These are phyloP conservation scores for Tetracladium maxilliforme DNA, from an alignment of 2,329 filamentous ascomycete genomes.

Conservation along the genomic window DNA sequence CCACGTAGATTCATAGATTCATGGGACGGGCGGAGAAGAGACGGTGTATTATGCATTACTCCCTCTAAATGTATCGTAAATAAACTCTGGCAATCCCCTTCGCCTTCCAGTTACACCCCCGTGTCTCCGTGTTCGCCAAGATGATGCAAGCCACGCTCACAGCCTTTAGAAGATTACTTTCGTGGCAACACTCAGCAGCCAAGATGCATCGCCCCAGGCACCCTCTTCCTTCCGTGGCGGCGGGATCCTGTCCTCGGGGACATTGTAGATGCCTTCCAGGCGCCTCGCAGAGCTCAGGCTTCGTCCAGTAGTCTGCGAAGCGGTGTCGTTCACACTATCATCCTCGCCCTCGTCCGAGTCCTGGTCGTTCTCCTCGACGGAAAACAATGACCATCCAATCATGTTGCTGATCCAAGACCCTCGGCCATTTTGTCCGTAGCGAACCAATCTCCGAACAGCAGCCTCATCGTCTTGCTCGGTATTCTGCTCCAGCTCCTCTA, in stretches of 20 bases:
- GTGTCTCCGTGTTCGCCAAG: no score
- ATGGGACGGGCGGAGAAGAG: no score
- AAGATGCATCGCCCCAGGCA: slow-evolving; percentile 52
- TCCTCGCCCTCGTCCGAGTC: slow-evolving; percentile 23
- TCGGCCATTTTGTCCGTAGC: slow-evolving; percentile 32
- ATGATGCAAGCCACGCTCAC: no score
- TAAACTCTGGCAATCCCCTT: no score
- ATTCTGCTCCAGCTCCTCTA: slow-evolving; percentile 37
- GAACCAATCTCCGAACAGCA: slow-evolving; percentile 39
- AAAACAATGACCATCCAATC: slow-evolving; percentile 45
- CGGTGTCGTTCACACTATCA: slow-evolving; percentile 22
- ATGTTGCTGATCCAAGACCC: slow-evolving; percentile 44
- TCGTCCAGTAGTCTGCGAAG: slow-evolving; percentile 8
- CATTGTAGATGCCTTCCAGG: slow-evolving; percentile 23
- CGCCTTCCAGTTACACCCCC: no score
- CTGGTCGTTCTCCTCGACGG: slow-evolving; percentile 45
- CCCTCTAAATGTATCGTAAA: no score
- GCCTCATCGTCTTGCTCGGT: slow-evolving; percentile 40
- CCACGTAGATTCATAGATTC: no score
- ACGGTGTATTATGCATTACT: no score
- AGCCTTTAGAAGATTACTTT: slow-evolving; percentile 39
- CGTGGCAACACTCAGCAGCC: slow-evolving; percentile 49
- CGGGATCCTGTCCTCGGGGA: slow-evolving; percentile 29
- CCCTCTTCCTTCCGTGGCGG: slow-evolving; percentile 36
- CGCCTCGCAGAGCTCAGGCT: slow-evolving; percentile 8